phyloP scores from a whole-genome alignment of 2,329 filamentous ascomycete genomes.

The Sclerotinia nivalis region DNA sequence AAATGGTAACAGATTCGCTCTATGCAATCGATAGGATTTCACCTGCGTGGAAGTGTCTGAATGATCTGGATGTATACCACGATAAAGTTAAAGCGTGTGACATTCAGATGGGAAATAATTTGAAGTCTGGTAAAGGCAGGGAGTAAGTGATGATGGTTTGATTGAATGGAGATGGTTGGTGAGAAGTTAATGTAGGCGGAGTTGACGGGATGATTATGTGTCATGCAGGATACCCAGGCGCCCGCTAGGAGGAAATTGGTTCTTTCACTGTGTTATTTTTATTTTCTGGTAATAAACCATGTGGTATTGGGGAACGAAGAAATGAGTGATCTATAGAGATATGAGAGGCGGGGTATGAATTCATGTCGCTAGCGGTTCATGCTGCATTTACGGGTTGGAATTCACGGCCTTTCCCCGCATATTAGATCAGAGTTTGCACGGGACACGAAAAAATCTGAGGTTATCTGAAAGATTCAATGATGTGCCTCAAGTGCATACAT shows the following conservation, averaged over 20 bases:
- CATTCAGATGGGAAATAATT: not conserved
- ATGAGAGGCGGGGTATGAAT: not conserved
- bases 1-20: not conserved
- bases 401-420: not conserved
- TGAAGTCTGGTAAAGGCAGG: not conserved
- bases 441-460: not conserved
- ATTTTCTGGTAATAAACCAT: not conserved
- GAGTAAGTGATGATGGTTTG: not conserved
- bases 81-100: not conserved
- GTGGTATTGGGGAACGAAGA: rapidly evolving
- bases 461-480: not conserved
- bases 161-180: not conserved
- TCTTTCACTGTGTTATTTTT: not conserved
- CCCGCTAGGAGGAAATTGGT: not conserved
- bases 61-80: not conserved
- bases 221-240: not conserved
- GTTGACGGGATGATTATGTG: not conserved
- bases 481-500: not conserved
- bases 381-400: not conserved
- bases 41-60: not conserved
- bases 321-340: not conserved
- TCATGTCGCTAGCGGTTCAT: not conserved
- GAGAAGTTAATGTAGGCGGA: not conserved
- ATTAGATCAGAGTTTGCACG: not conserved
- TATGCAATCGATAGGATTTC: not conserved